Conservation (phyloP, 2,329 filamentous ascomycete genomes). For the Ascochyta clinopodiicola region DNA sequence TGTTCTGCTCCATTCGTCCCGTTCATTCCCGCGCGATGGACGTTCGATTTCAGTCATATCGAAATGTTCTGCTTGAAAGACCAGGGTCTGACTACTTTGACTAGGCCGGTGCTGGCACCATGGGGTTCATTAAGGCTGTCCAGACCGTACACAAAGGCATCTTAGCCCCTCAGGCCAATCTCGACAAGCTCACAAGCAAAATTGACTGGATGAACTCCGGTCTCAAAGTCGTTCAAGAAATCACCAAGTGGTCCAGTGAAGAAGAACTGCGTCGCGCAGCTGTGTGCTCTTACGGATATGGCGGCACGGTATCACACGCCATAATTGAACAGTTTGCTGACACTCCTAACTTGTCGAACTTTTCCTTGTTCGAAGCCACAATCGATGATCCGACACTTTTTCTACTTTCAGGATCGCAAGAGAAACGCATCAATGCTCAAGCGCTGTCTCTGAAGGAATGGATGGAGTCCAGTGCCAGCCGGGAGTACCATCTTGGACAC, state of each 20-base stretch:
- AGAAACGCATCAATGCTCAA: slow-evolving; percentile 9
- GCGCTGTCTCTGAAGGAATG: slow-evolving; percentile 7
- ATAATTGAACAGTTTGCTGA: slow-evolving; percentile 15
- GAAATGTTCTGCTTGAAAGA: not conserved
- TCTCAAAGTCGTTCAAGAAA: slow-evolving; percentile 21
- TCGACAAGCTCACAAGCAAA: slow-evolving; percentile 25
- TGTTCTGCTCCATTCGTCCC: not conserved
- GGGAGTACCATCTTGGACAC: slow-evolving; percentile 7
- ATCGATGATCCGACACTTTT: slow-evolving; percentile 2
- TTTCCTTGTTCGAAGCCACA: not conserved
- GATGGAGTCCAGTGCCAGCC: slow-evolving; percentile 6
- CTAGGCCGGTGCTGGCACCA: slow-evolving; percentile 17
- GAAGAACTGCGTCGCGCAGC: slow-evolving; percentile 15
- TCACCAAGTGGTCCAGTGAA: slow-evolving; percentile 18
- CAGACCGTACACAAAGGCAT: slow-evolving; percentile 39
- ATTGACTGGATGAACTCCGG: slow-evolving; percentile 21
- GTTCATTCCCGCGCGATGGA: not conserved
- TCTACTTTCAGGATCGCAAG: slow-evolving; percentile 6
- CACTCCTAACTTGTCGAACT: not conserved
- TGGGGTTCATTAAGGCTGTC: slow-evolving; percentile 36
- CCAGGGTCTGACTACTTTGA: not conserved
- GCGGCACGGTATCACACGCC: slow-evolving; percentile 23
- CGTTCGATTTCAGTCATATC: too few species aligned
- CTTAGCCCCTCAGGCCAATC: slow-evolving; percentile 32
- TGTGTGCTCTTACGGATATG: slow-evolving; percentile 28